Evolutionary conservation across 2,329 filamentous ascomycete species (phyloP).

Genomic region (Penicillium psychrosexuale): DNA sequence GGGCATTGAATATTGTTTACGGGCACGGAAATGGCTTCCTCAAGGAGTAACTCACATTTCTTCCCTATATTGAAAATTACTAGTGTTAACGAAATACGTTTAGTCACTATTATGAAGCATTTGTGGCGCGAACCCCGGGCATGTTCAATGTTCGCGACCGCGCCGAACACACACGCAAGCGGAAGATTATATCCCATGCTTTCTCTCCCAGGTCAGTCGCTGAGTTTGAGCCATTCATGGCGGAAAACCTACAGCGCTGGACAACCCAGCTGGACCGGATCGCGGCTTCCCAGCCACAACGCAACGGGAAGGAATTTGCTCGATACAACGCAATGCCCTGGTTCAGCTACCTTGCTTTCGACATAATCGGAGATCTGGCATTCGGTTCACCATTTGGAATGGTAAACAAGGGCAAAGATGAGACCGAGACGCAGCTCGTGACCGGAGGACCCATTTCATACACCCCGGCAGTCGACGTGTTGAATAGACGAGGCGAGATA

Average conservation of each 20-base stretch:
- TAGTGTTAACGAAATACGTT: not conserved
- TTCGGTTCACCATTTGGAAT: slow-evolving; percentile 25
- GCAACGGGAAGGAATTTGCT: not conserved
- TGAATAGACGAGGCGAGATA: slow-evolving; percentile 22
- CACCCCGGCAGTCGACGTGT: slow-evolving; percentile 17
- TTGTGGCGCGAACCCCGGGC: slow-evolving; percentile 33
- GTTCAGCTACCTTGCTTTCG: slow-evolving; percentile 24
- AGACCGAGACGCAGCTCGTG: slow-evolving; percentile 15
- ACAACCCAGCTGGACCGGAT: slow-evolving; percentile 20
- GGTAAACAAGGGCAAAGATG: slow-evolving; percentile 23
- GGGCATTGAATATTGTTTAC: slow-evolving; percentile 18
- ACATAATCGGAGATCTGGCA: slow-evolving; percentile 21
- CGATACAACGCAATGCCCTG: slow-evolving; percentile 22
- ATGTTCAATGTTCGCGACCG: slow-evolving; percentile 37
- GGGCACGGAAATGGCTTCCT: slow-evolving; percentile 36
- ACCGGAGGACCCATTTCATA: slow-evolving; percentile 18
- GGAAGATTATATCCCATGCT: slow-evolving; percentile 36
- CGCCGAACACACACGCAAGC: slow-evolving; percentile 33
- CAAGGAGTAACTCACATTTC: slow-evolving; percentile 18
- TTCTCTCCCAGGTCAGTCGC: slow-evolving; percentile 33
- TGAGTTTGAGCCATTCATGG: slow-evolving; percentile 34
- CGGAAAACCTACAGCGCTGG: slow-evolving; percentile 23
- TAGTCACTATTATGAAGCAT: slow-evolving; percentile 32
- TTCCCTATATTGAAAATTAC: too few species aligned
- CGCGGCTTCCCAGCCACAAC: not conserved